phyloP scores from a whole-genome alignment of 805 yeast species.

The Metschnikowia proteae region DNA sequence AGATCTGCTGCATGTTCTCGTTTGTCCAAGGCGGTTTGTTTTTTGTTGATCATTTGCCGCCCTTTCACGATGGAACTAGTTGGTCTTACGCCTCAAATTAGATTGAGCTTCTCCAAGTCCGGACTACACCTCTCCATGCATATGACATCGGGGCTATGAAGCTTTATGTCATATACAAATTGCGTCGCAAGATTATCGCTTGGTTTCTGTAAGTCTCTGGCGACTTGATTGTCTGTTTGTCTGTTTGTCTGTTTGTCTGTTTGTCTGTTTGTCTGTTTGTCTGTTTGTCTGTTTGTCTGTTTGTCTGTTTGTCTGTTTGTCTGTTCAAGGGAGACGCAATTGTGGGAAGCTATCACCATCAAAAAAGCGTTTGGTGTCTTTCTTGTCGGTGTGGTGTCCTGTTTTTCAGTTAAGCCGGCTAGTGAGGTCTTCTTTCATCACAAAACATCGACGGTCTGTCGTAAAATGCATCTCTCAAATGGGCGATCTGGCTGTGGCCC shows the following conservation, averaged over 20 bases:
- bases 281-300: conserved; percentile 66
- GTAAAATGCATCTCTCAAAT: conserved; percentile 36
- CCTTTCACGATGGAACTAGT: conserved; percentile 9
- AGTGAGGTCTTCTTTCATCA: conserved; percentile 35
- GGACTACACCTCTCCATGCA: too few relatives aligned
- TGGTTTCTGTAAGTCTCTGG: conserved; percentile 52
- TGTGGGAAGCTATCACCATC: conserved; percentile 82
- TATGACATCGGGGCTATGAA: too few relatives aligned
- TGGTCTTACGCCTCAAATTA: conserved; percentile 3
- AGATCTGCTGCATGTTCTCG: too few relatives aligned
- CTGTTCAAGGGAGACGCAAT: conserved; percentile 63
- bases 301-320: conserved; percentile 45
- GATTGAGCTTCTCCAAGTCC: too few relatives aligned
- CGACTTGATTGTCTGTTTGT: conserved; percentile 32
- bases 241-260: conserved; percentile 62
- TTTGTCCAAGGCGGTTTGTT: too few relatives aligned
- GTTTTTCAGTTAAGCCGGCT: conserved; percentile 17
- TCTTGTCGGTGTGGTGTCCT: conserved; percentile 35
- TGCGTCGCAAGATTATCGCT: conserved; percentile 36
- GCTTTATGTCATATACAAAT: conserved; percentile 11
- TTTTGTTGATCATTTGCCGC: too few relatives aligned
- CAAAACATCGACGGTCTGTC: conserved; percentile 26
- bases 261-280: conserved; percentile 59
- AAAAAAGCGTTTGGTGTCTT: conserved; percentile 69
- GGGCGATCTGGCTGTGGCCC: conserved; percentile 52